phyloP scores from a whole-genome alignment of 768 basidiomycete species.

The Leccinum obscurum region DNA sequence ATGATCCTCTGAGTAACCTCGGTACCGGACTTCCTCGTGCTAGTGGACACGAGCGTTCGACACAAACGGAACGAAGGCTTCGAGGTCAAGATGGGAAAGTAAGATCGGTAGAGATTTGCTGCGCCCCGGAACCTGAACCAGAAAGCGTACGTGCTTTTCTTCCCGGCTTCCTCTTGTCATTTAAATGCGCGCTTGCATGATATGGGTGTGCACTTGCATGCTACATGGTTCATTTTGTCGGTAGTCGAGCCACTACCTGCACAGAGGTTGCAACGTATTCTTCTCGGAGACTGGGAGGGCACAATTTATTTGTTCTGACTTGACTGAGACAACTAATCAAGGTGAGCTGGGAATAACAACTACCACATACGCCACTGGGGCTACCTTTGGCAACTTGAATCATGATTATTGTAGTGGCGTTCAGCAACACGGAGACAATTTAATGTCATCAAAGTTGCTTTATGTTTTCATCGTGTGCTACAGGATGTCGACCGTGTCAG shows the following conservation, averaged over 20 bases:
- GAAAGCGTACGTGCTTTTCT: background rate
- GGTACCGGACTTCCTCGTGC: background rate
- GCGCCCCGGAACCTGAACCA: background rate
- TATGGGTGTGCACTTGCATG: background rate
- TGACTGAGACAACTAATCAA: background rate
- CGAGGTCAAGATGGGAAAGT: background rate
- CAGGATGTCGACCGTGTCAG: too few relatives aligned
- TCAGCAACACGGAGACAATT: background rate
- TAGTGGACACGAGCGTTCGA: background rate
- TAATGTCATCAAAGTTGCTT: too few relatives aligned
- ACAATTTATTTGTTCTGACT: background rate
- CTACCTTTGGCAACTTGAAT: background rate
- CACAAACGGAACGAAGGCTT: background rate
- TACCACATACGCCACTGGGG: background rate
- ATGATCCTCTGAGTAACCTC: background rate
- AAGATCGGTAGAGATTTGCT: background rate
- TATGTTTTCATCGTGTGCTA: too few relatives aligned
- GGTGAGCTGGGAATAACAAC: background rate
- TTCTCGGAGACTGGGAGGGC: background rate
- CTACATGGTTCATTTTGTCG: background rate
- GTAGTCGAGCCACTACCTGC: background rate
- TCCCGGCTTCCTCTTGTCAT: background rate
- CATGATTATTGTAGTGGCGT: background rate
- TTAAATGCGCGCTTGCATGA: background rate
- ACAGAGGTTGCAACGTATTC: too few relatives aligned